Base-by-base conservation (phyloP, 805 yeast genomes). In the Candida loeiensis region DNA sequence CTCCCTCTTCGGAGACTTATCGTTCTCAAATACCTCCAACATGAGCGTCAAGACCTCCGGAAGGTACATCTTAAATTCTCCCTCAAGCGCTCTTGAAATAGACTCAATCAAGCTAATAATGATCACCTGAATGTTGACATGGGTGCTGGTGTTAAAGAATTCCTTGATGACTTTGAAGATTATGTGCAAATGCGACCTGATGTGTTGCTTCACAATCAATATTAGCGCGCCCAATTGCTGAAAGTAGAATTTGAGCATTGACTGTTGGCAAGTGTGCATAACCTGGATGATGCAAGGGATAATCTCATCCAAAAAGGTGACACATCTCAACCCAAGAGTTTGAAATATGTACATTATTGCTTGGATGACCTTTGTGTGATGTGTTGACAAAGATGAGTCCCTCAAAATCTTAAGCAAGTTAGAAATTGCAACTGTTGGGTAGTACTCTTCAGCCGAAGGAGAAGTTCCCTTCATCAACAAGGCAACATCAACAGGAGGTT, bases 351-450 rank as follows among this genome's bases (percentile, higher is more conserved):
- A 82, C 77, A 89, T 84, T 31, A 93, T 83, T 0, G 98, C 95
- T 52, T 90, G 96, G n/a, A 90, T 86, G 19, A 89, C 95, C 14
- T 87, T 82, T 2, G 90, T 85, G 56, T 93, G 98, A 55, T 90
- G 95, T 0, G 85, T 71, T 7, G 87, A 81, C 41, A 91, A 69
- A 0, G 97, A 86, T 0, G 85, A 78, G 59, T 93, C 99, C 48
- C 83, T 82, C 31, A 93, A 63, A 14, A 93, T 83, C 45, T 82
- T 86, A 79, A 90, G 76, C 45, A 93, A 64, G 5, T 90, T 86
- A 33, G 80, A 80, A 32, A 93, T 86, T 1, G 91, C 98, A 17
- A 93, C 98, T 0, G 96, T 89, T 2, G 98, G 96, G 53, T 86
- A 90, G 52, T 90, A 93, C 50, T 91, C 97, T 41, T 90, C 98